These are phyloP conservation scores for Evansstolkia leycettana DNA, from an alignment of 495 filamentous ascomycete genomes.

Conservation along the genomic window DNA sequence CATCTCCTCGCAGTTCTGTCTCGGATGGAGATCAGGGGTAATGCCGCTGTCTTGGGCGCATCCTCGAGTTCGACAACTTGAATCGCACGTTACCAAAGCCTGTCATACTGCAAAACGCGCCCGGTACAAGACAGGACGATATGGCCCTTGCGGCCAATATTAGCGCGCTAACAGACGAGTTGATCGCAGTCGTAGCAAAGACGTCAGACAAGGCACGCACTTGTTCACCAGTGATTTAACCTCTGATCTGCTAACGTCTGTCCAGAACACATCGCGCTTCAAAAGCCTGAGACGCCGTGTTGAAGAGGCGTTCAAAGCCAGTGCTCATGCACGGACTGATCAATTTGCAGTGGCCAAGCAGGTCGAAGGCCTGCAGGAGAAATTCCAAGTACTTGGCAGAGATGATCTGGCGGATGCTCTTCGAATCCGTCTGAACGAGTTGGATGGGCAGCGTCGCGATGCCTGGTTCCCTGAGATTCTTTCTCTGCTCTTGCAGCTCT, in stretches of 20 bases:
- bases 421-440: constrained; percentile 43
- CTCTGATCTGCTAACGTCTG: constrained; percentile 28
- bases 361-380: constrained; percentile 75
- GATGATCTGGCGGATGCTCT: constrained; percentile 76
- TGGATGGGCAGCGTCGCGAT: constrained; percentile 34
- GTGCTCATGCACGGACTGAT: constrained; percentile 62
- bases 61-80: neutral
- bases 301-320: constrained; percentile 27
- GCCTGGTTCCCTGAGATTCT: constrained; percentile 70
- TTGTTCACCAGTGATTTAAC: neutral
- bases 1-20: neutral
- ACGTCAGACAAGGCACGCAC: constrained; percentile 25
- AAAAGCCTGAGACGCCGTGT: constrained; percentile 17
- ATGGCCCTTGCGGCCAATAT: constrained; percentile 38
- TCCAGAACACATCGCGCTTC: constrained; percentile 18
- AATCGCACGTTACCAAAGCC: neutral
- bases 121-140: too few species aligned
- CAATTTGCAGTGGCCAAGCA: constrained; percentile 72
- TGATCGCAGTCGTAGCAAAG: constrained; percentile 21
- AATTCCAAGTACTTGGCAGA: constrained; percentile 65
- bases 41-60: neutral
- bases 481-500: constrained; percentile 67
- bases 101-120: neutral
- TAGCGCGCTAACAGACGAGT: constrained; percentile 20
- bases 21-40: neutral